Evolutionary conservation across 768 basidiomycete genomes (phyloP).

Genomic region (Porphyrellus cyaneotinctus): DNA sequence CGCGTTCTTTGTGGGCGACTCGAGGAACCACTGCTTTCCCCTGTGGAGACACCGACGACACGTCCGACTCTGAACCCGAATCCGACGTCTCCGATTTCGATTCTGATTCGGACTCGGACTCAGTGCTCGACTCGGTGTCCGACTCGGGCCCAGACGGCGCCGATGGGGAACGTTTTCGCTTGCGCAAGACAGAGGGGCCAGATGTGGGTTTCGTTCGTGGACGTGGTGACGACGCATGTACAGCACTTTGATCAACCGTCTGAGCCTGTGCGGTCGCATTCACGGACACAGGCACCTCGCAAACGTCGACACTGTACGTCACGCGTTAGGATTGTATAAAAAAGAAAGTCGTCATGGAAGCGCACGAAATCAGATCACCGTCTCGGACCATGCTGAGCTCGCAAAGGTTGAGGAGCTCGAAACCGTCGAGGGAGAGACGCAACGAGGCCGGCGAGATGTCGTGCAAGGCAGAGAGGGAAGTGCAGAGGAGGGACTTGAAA

Average conservation of each 20-base stretch:
- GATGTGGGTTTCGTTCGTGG: background rate
- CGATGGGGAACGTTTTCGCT: conserved; percentile 27
- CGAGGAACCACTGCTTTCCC: too few relatives aligned
- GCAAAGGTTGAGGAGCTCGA: conserved; percentile 26
- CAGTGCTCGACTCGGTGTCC: conserved; percentile 19
- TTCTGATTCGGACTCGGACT: conserved; percentile 9
- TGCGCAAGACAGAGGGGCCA: background rate
- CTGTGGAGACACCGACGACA: background rate
- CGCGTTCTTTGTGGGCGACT: too few relatives aligned
- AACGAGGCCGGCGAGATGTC: conserved; percentile 1
- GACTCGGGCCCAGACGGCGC: conserved; percentile 21
- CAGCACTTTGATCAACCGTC: background rate
- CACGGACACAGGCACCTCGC: background rate
- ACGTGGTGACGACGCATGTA: background rate
- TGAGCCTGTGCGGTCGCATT: background rate
- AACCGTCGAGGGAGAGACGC: conserved; percentile 26
- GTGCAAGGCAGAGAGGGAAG: conserved; percentile 11
- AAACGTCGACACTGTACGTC: conserved; percentile 15
- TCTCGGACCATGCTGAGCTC: conserved; percentile 26
- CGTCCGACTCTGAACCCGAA: conserved; percentile 17
- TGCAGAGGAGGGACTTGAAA: conserved; percentile 21
- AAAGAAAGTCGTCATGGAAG: background rate
- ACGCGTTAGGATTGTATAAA: background rate
- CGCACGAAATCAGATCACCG: conserved; percentile 28
- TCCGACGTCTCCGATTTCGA: conserved; percentile 23